Base-by-base conservation (phyloP, 2,329 filamentous ascomycete genomes). In the Nemania bipapillata region DNA sequence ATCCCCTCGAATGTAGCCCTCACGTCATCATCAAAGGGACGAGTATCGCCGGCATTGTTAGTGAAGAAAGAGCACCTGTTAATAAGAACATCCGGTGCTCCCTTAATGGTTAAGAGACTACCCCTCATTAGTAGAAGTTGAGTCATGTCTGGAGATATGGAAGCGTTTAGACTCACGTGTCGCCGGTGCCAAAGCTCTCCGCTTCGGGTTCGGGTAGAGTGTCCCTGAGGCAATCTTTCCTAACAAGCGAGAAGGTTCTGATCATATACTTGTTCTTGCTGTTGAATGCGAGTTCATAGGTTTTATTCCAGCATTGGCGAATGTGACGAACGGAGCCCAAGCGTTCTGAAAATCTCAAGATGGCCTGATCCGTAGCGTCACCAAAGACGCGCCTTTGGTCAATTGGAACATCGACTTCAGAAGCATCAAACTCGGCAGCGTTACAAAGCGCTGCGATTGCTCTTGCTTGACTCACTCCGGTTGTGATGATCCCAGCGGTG, bases 181-280 rank as follows among this genome's bases (percentile, higher is more conserved):
- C 82, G 7, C 74, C 75, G 0, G 77, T 74, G 22, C 76, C 70
- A 72, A 83, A 84, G 1, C 72, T 63, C 4, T 76, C 68, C 1
- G 78, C 79, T 22, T 81, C 81, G 6, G 71, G 74, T 3, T 74
- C 62, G 0, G 82, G 77, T 3, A 86, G 70, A 1, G 83, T 83
- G n/a, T 78, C 65, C 2, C 69, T 54, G 37, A 83, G 72, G 17
- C 80, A 80, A 42, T 81, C 78, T n/a, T 78, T 76, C 32, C 80
- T 76, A 1, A 78, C 79, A 45, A 85, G 72, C 2, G 82, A 82
- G 56, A 90, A 86, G 0, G 89, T 85, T 37, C 88, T 85, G 63
- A 94, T 86, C 88, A 93, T 94, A 77, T 89, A 94, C 79, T 94
- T 94, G 81, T 93, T 94, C 82, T 92, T 92, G 80, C 90, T 92